Evolutionary conservation across 768 basidiomycete genomes (phyloP).

Genomic region (Lentinus tigrinus): DNA sequence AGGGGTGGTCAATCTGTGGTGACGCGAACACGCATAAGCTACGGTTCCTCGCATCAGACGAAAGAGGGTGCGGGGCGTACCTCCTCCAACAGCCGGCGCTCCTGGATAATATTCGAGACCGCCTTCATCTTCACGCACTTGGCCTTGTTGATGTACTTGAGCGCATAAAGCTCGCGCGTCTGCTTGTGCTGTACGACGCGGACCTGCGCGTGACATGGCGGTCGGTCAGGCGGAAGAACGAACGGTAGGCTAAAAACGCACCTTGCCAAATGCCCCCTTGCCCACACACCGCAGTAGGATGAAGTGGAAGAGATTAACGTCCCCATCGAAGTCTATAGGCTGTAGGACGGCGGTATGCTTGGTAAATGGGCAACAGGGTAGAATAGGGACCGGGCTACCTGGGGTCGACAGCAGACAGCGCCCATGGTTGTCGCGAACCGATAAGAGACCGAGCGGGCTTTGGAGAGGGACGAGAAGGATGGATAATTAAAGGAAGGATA

Average conservation of each 20-base stretch:
- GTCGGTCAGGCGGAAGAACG: conserved; percentile 13
- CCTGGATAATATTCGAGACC: conserved; percentile 95
- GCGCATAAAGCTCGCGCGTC: conserved; percentile 92
- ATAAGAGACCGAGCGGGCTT: conserved; percentile 7
- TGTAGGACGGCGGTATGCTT: conserved; percentile 29
- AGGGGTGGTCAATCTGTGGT: conserved; percentile 87
- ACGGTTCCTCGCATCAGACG: conserved; percentile 14
- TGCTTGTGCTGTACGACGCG: conserved; percentile 99
- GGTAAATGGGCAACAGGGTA: not conserved
- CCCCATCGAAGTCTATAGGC: conserved; percentile 95
- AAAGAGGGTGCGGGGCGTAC: conserved; percentile 38
- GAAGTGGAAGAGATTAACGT: conserved; percentile 97
- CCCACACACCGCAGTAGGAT: conserved; percentile 93
- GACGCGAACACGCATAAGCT: conserved; percentile 8
- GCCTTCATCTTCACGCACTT: conserved; percentile 99
- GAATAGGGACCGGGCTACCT: conserved; percentile 42
- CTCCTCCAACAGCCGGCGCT: conserved; percentile 93
- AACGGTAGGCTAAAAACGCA: conserved; percentile 32
- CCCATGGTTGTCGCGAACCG: conserved; percentile 53
- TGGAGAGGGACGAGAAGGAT: conserved; percentile 2
- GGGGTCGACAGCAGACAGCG: conserved; percentile 80
- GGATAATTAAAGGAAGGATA: conserved; percentile 5
- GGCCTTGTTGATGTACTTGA: conserved; percentile 99
- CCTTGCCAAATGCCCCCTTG: conserved; percentile 99
- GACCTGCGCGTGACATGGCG: conserved; percentile 55